Percentiles rank a stretch among this genome's conserved stretches.
These are phyloP conservation scores for Albophoma yamanashiensis DNA, from an alignment of 2,329 filamentous ascomycete species.

Conservation along the genomic window DNA sequence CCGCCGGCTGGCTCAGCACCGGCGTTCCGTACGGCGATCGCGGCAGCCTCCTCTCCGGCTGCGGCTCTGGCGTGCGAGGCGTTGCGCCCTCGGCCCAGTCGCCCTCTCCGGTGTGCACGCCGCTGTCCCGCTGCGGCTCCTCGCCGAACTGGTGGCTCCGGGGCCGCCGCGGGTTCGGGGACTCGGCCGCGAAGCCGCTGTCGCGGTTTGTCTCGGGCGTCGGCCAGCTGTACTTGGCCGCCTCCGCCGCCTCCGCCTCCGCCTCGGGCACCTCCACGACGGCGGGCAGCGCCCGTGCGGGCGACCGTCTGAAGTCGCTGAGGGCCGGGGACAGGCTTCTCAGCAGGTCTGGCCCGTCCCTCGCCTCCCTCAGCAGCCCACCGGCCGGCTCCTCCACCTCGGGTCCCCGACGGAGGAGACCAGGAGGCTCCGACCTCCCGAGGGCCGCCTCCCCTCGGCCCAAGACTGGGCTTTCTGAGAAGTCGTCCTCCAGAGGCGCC, in stretches of 20 bases:
- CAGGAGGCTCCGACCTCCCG: constrained; percentile 9
- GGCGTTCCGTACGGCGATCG: constrained; percentile 26
- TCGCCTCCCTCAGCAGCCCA: constrained; percentile 20
- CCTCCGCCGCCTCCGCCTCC: constrained; percentile 22
- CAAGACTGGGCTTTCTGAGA: constrained; percentile 27
- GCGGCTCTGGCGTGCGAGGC: constrained; percentile 17
- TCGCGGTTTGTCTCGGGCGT: constrained; percentile 26
- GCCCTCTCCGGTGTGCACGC: constrained; percentile 42
- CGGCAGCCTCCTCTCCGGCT: constrained; percentile 14
- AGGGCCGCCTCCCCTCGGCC: constrained; percentile 15
- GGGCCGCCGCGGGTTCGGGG: constrained; percentile 28
- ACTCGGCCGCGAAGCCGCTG: constrained; percentile 24
- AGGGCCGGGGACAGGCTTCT: constrained; percentile 14
- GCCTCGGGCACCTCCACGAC: constrained; percentile 41
- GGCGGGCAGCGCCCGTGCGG: constrained; percentile 35
- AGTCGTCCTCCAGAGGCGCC: constrained; percentile 13
- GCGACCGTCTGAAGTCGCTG: constrained; percentile 30
- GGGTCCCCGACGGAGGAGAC: constrained; percentile 19
- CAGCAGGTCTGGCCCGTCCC: constrained; percentile 10
- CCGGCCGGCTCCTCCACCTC: constrained; percentile 17
- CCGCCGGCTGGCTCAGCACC: constrained; percentile 26
- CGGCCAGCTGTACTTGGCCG: constrained; percentile 9
- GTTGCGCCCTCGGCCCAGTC: constrained; percentile 28
- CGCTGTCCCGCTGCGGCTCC: constrained; percentile 40
- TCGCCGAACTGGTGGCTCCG: constrained; percentile 21